These are phyloP conservation scores for Penstemon davidsonii DNA, from an alignment of 257 asterid genomes.

Conservation along the genomic window DNA sequence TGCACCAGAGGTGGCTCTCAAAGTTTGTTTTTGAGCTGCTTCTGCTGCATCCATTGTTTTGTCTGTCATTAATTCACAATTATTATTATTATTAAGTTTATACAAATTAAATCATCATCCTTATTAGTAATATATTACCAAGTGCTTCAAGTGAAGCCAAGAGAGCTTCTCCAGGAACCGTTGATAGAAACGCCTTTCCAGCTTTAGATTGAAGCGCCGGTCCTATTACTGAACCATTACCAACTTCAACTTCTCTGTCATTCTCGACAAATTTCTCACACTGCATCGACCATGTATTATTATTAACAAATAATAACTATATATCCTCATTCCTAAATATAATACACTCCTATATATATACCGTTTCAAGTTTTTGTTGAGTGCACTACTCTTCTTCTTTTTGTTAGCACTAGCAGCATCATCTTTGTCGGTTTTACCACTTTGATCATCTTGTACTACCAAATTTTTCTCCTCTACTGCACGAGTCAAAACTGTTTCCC, in stretches of 20 bases:
- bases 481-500: conserved; percentile 52
- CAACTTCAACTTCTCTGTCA: conserved; percentile 81
- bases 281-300: conserved; percentile 27
- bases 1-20: conserved; percentile 76
- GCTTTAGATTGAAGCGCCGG: conserved; percentile 66
- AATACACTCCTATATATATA: conserved; percentile 17
- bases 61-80: conserved; percentile 38
- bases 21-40: conserved; percentile 79
- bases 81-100: no score
- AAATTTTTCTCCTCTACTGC: conserved; percentile 37
- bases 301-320: background rate
- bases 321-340: background rate
- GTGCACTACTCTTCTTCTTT: conserved; percentile 32
- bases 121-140: no score
- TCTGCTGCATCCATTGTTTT: conserved; percentile 81
- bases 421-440: conserved; percentile 17
- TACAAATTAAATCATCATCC: no score
- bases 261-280: conserved; percentile 65
- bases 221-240: conserved; percentile 59
- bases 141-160: conserved; percentile 48
- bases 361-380: conserved; percentile 73
- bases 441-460: conserved; percentile 20
- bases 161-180: conserved; percentile 77
- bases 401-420: conserved; percentile 16
- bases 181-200: conserved; percentile 59